A percentile compares a stretch with the other conserved stretches of the same genome.
Evolutionary conservation across 768 basidiomycete species (phyloP).

Genomic region (Stropharia rugosoannulata): DNA sequence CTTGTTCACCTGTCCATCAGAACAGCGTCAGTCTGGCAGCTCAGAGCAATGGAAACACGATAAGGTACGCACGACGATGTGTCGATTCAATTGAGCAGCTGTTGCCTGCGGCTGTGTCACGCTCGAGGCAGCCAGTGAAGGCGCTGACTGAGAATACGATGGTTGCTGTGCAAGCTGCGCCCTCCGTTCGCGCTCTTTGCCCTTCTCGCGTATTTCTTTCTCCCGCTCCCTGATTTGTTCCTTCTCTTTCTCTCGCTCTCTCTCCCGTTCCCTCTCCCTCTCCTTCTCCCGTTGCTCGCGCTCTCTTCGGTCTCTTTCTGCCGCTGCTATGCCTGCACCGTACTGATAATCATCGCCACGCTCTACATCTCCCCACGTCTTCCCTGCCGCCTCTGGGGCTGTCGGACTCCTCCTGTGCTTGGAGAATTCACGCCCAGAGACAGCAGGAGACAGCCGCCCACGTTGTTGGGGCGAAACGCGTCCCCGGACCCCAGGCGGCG

Average conservation of each 20-base stretch:
- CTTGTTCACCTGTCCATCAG: conserved; percentile 63
- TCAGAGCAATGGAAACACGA: not conserved
- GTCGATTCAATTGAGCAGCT: conserved; percentile 36
- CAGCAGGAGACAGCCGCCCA: conserved; percentile 30
- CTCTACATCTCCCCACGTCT: conserved; percentile 44
- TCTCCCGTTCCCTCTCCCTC: conserved; percentile 36
- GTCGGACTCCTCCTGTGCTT: conserved; percentile 72
- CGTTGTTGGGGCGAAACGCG: conserved; percentile 1
- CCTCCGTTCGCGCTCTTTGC: conserved; percentile 27
- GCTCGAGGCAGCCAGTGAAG: conserved; percentile 33
- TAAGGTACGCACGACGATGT: conserved; percentile 35
- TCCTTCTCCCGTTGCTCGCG: conserved; percentile 29
- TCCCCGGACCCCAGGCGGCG: conserved; percentile 16
- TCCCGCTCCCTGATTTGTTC: conserved; percentile 19
- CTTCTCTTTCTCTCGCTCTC: conserved; percentile 26
- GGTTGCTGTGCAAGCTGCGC: conserved; percentile 26
- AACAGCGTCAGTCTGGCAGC: not conserved
- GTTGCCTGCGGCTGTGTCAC: conserved; percentile 24
- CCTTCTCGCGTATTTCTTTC: conserved; percentile 20
- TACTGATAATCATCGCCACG: conserved; percentile 34
- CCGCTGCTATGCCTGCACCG: conserved; percentile 7
- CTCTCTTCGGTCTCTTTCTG: no score
- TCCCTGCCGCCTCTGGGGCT: conserved; percentile 50
- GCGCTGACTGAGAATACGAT: conserved; percentile 27
- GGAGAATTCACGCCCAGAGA: conserved; percentile 27